Evolutionary conservation across 768 basidiomycete genomes (phyloP).

Genomic region (Asterophora lycoperdoides): DNA sequence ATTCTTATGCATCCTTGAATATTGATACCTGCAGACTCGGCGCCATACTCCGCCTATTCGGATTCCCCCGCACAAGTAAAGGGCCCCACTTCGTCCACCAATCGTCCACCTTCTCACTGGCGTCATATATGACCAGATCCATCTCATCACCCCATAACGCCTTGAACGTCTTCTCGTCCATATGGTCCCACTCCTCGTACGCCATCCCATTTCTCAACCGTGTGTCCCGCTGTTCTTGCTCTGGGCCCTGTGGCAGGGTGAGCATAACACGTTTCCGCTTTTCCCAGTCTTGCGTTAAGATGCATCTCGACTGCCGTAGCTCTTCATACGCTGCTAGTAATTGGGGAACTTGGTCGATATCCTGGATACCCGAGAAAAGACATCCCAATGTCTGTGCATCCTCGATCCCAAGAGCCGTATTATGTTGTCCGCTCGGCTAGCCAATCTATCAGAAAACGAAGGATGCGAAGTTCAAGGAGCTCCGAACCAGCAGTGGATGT

Average conservation of each 20-base stretch:
- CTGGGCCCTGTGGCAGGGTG: slow-evolving; percentile 38
- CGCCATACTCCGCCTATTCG: slow-evolving; percentile 10
- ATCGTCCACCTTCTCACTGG: slow-evolving; percentile 54
- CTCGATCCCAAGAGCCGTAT: slow-evolving; percentile 50
- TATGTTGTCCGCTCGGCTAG: slow-evolving; percentile 54
- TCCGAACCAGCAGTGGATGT: slow-evolving; percentile 47
- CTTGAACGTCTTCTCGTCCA: slow-evolving; percentile 43
- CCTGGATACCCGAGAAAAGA: slow-evolving; percentile 51
- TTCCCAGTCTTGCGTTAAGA: slow-evolving; percentile 43
- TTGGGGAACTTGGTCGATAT: slow-evolving; percentile 43
- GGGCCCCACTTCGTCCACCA: slow-evolving; percentile 56
- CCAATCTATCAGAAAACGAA: not conserved
- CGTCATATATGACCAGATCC: slow-evolving; percentile 46
- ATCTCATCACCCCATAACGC: slow-evolving; percentile 51
- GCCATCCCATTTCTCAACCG: slow-evolving; percentile 32
- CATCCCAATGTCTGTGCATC: slow-evolving; percentile 58
- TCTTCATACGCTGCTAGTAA: slow-evolving; percentile 56
- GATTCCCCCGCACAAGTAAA: slow-evolving; percentile 23
- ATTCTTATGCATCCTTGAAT: slow-evolving; percentile 13
- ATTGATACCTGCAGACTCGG: slow-evolving; percentile 21
- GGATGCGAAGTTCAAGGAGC: not conserved
- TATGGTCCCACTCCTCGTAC: slow-evolving; percentile 32
- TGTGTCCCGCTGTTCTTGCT: slow-evolving; percentile 42
- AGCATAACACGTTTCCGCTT: slow-evolving; percentile 42
- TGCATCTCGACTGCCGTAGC: slow-evolving; percentile 48